Conservation (phyloP, 2,329 filamentous ascomycete species). For the Neofusicoccum umdonicola region DNA sequence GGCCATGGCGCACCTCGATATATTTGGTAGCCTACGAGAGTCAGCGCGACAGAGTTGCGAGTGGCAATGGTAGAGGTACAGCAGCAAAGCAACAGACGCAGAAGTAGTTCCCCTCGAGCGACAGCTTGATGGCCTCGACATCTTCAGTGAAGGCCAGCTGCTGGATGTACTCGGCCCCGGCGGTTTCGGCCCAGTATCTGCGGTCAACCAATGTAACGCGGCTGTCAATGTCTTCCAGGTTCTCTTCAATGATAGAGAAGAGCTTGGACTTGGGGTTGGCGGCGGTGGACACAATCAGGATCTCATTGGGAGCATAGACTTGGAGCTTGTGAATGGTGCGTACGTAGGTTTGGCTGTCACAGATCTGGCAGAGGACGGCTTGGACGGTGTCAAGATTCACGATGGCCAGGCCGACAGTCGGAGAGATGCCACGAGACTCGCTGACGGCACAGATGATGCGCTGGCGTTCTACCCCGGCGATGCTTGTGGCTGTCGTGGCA, state of each 20-base stretch:
- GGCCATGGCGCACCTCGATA: conserved; percentile 66
- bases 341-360: conserved; percentile 88
- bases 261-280: conserved; percentile 71
- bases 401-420: conserved; percentile 81
- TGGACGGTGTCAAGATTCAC: conserved; percentile 84
- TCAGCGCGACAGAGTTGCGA: conserved; percentile 18
- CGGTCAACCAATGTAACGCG: conserved; percentile 66
- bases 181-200: conserved; percentile 77
- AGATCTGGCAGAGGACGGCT: conserved; percentile 83
- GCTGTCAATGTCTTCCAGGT: conserved; percentile 59
- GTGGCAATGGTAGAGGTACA: conserved; percentile 46
- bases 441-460: conserved; percentile 84
- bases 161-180: conserved; percentile 74
- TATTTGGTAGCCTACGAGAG: conserved; percentile 70
- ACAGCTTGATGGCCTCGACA: conserved; percentile 74
- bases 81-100: conserved; percentile 82
- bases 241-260: conserved; percentile 70
- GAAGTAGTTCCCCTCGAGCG: conserved; percentile 80
- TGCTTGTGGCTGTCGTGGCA: conserved; percentile 56
- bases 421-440: conserved; percentile 82
- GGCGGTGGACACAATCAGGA: conserved; percentile 74
- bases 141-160: conserved; percentile 78
- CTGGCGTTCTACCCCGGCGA: conserved; percentile 58
- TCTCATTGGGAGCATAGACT: conserved; percentile 74
- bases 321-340: conserved; percentile 83